Evolutionary conservation across 148 eudicot species (phyloP).

Genomic region (Nepenthes mirabilis): DNA sequence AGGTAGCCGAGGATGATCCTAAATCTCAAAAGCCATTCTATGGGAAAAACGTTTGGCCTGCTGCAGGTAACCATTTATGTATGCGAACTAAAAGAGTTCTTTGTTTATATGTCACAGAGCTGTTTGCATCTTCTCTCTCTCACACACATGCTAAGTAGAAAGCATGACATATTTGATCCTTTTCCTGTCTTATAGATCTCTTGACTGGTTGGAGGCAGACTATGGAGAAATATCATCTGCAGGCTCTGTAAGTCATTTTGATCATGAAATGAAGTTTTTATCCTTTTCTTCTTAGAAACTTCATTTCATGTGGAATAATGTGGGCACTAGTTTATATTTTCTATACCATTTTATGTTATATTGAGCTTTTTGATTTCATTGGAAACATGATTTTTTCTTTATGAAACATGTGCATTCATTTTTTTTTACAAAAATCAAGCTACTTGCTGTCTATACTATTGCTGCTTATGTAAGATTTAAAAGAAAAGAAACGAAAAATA

Average conservation of each 20-base stretch:
- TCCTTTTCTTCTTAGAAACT: neutral
- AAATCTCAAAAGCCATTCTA: conserved; percentile 59
- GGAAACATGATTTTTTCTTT: too few relatives aligned
- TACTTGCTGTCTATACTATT: too few relatives aligned
- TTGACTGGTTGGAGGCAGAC: conserved; percentile 83
- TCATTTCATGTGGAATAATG: neutral
- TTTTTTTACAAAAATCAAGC: too few relatives aligned
- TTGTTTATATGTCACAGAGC: neutral
- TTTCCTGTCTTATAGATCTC: conserved; percentile 32
- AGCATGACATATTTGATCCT: neutral
- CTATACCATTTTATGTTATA: too few relatives aligned
- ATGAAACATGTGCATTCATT: too few relatives aligned
- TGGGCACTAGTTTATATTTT: too few relatives aligned
- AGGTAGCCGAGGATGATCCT: conserved; percentile 69
- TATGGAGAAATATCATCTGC: conserved; percentile 77
- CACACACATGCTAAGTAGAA: too few relatives aligned
- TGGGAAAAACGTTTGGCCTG: conserved; percentile 83
- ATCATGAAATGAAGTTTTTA: conserved; percentile 13
- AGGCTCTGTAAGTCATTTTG: conserved; percentile 65
- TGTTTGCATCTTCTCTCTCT: neutral
- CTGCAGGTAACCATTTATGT: conserved; percentile 51
- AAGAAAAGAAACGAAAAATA: too few relatives aligned
- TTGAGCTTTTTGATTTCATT: too few relatives aligned
- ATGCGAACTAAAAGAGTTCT: neutral
- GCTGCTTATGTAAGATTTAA: too few relatives aligned